These are phyloP conservation scores for Hylodesmum podocarpum DNA, from an alignment of 306 rosid genomes.

Conservation along the genomic window DNA sequence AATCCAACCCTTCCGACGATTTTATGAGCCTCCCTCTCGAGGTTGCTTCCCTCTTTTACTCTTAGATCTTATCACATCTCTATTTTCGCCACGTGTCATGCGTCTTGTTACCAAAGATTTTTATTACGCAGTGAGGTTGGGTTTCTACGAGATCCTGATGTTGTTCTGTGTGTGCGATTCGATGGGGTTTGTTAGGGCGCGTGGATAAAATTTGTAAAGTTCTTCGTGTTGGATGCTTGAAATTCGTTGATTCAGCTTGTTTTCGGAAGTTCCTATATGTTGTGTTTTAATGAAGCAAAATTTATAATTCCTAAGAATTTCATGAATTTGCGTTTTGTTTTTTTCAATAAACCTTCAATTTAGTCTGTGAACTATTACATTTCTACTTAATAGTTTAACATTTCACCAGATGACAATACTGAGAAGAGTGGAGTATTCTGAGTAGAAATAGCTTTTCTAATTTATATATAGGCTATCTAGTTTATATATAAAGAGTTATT, in stretches of 20 bases:
- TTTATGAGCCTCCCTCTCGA: slow-evolving; percentile 96
- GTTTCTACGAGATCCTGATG: background rate
- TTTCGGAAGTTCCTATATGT: background rate
- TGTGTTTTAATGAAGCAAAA: background rate
- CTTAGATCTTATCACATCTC: too few relatives aligned
- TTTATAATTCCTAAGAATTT: background rate
- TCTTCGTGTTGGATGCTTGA: background rate
- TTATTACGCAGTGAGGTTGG: too few relatives aligned
- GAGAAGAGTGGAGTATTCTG: too few relatives aligned
- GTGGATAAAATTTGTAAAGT: background rate
- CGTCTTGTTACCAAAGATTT: too few relatives aligned
- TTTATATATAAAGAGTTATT: too few relatives aligned
- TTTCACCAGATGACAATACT: too few relatives aligned
- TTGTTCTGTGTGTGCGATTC: background rate
- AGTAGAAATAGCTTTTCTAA: too few relatives aligned
- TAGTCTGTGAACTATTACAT: too few relatives aligned
- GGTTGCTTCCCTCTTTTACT: slow-evolving; percentile 46
- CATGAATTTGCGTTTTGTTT: background rate
- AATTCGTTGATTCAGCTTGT: background rate
- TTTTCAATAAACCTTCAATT: too few relatives aligned
- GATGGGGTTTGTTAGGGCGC: background rate
- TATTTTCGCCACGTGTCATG: too few relatives aligned
- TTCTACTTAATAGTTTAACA: too few relatives aligned
- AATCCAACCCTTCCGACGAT: slow-evolving; percentile 89
- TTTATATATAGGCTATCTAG: too few relatives aligned